Evolutionary conservation across 331 rosid species (phyloP).

Genomic region (Pyrus hybrid): DNA sequence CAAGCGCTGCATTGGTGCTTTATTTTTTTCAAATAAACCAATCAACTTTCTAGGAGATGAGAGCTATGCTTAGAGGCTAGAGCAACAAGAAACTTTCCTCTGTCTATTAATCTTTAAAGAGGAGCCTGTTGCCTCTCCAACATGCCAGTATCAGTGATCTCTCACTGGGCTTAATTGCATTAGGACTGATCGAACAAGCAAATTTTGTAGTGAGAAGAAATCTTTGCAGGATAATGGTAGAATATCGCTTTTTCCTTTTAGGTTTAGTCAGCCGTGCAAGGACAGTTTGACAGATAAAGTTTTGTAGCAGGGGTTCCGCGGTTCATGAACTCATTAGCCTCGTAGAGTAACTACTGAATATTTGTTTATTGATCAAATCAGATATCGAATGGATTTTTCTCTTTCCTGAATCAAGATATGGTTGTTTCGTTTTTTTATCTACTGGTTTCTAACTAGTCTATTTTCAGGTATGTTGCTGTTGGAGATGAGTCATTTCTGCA

Average conservation of each 20-base stretch:
- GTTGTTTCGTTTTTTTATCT: slow-evolving; percentile 3
- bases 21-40: not conserved
- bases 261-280: not conserved
- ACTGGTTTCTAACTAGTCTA: slow-evolving; percentile 14
- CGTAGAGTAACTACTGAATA: not conserved
- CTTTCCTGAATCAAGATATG: not conserved
- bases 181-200: not conserved
- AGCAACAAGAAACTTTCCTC: not conserved
- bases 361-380: not conserved
- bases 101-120: not conserved
- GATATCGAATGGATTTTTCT: slow-evolving; percentile 4
- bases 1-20: not conserved
- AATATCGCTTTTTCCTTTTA: not conserved
- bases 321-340: not conserved
- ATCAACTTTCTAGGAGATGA: not conserved
- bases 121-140: not conserved
- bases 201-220: not conserved
- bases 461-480: slow-evolving; percentile 75
- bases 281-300: slow-evolving; percentile 1
- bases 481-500: slow-evolving; percentile 88
- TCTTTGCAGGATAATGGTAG: not conserved
- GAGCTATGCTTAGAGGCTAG: not conserved
- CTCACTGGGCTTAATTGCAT: not conserved
- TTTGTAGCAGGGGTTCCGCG: not conserved
- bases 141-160: no score